Conservation (phyloP, 768 basidiomycete species). For the Candolleomyces aberdarensis region DNA sequence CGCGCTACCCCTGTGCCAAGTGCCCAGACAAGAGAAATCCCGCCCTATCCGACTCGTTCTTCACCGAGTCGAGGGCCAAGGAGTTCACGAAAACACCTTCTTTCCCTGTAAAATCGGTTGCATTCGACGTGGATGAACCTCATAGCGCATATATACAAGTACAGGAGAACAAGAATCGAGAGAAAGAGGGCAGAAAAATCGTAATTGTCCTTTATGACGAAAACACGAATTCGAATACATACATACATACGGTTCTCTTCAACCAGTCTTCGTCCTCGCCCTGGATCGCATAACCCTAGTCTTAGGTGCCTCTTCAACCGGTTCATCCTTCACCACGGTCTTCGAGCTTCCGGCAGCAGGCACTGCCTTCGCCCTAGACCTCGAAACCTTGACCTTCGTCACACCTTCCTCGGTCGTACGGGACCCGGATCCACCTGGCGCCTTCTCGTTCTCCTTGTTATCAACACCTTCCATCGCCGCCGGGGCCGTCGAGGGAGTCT, state of each 20-base stretch:
- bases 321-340: slow-evolving; percentile 22
- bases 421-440: slow-evolving; percentile 6
- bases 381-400: slow-evolving; percentile 34
- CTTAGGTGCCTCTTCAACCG: slow-evolving; percentile 17
- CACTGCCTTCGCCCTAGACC: slow-evolving; percentile 20
- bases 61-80: no score
- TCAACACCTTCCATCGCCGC: slow-evolving; percentile 24
- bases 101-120: no score
- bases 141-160: no score
- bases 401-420: slow-evolving; percentile 25
- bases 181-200: background rate
- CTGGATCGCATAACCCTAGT: slow-evolving; percentile 30
- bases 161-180: no score
- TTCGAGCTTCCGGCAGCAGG: slow-evolving; percentile 11
- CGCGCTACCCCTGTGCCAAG: slow-evolving; percentile 63
- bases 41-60: background rate
- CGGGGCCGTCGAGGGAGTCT: slow-evolving; percentile 35
- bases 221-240: no score
- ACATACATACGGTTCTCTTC: background rate
- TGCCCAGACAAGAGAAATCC: slow-evolving; percentile 27
- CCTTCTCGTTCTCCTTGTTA: slow-evolving; percentile 38
- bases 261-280: slow-evolving; percentile 32
- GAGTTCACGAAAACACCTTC: no score
- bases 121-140: no score
- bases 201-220: background rate